These are phyloP conservation scores for Cladophialophora carrionii DNA, from an alignment of 2,329 filamentous ascomycete genomes.

Conservation along the genomic window DNA sequence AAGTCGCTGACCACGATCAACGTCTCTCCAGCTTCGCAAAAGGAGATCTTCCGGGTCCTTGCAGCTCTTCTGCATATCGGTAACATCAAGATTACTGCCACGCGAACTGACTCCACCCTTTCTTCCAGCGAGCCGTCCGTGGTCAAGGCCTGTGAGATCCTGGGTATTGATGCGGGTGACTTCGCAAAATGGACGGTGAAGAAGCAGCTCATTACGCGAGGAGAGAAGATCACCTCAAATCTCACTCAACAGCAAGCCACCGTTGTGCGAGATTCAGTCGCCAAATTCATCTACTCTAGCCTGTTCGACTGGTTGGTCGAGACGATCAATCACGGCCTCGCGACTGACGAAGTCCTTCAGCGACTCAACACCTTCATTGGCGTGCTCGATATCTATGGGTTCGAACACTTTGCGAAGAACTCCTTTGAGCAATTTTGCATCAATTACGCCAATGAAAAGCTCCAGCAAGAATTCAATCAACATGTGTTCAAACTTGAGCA, in stretches of 20 bases:
- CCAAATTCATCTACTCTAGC: conserved; percentile 98
- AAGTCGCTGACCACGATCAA: conserved; percentile 87
- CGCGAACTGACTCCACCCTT: conserved; percentile 83
- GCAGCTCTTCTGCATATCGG: conserved; percentile 91
- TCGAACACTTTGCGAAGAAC: conserved; percentile 99
- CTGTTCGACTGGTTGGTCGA: conserved; percentile 99
- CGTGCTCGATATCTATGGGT: conserved; percentile 98
- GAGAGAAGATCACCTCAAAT: conserved; percentile 97
- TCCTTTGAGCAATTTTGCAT: conserved; percentile 99
- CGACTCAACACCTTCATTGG: conserved; percentile 91
- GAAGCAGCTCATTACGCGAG: conserved; percentile 94
- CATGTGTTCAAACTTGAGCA: conserved; percentile 99
- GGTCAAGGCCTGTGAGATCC: conserved; percentile 76
- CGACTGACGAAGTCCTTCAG: conserved; percentile 81
- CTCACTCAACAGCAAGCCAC: conserved; percentile 89
- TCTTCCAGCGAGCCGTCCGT: conserved; percentile 79
- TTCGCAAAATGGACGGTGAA: conserved; percentile 99
- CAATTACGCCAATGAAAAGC: conserved; percentile 99
- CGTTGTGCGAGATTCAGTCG: conserved; percentile 94
- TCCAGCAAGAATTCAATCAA: conserved; percentile 98
- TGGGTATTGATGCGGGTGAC: conserved; percentile 81
- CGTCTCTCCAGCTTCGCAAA: conserved; percentile 72
- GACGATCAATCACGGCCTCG: conserved; percentile 87
- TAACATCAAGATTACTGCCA: conserved; percentile 93
- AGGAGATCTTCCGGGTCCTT: conserved; percentile 84